These are phyloP conservation scores for Plasmodium inui DNA, from an alignment of 169 alveolate genomes.

Conservation along the genomic window DNA sequence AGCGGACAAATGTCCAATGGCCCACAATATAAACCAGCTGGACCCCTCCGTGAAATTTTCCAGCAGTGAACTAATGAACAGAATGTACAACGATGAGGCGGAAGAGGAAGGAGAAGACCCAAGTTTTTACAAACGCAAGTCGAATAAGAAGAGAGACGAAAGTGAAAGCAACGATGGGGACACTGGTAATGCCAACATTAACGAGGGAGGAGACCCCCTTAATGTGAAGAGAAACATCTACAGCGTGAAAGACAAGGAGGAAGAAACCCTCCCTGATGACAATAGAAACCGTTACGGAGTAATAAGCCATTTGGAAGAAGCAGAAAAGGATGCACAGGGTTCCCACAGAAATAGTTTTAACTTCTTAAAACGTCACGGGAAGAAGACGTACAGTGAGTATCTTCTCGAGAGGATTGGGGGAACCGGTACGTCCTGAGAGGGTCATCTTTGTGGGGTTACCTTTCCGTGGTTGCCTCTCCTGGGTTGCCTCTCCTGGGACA, in stretches of 20 bases:
- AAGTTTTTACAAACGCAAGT: neutral
- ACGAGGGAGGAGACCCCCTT: neutral
- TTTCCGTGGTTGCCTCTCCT: too few relatives aligned
- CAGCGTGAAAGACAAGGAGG: neutral
- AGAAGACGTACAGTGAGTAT: constrained; percentile 24
- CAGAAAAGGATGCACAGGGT: neutral
- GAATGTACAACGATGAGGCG: constrained; percentile 11
- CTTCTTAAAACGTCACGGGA: constrained; percentile 1
- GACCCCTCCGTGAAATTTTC: constrained; percentile 67
- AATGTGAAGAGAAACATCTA: neutral
- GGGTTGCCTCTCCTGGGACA: too few relatives aligned
- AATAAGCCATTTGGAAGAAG: neutral
- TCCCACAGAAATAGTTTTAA: constrained; percentile 14
- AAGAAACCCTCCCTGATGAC: neutral
- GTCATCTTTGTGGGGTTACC: neutral
- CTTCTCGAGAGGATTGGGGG: neutral
- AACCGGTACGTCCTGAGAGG: neutral
- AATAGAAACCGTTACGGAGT: neutral
- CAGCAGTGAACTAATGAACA: constrained; percentile 34
- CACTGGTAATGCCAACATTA: neutral
- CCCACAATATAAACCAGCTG: constrained; percentile 46
- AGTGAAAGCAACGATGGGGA: neutral
- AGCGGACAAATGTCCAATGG: constrained; percentile 64
- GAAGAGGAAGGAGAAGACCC: neutral
- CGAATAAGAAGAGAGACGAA: neutral